Evolutionary conservation across 176 grass and related monocot species (phyloP).

Genomic region (Aegilops bicornis): DNA sequence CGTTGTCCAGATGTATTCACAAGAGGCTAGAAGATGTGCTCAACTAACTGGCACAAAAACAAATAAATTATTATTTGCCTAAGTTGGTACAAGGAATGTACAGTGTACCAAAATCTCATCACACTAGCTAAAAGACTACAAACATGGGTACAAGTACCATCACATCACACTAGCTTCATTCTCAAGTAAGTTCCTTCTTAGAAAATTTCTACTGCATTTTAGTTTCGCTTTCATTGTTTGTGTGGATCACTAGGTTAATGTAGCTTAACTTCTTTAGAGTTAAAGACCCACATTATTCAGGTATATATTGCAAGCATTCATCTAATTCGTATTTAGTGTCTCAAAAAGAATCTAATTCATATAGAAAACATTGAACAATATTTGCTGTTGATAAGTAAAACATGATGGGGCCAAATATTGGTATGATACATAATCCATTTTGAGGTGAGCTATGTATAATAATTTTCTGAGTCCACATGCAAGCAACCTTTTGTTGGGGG

Average conservation of each 20-base stretch:
- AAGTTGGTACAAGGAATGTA: too few species aligned
- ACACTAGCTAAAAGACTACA: too few species aligned
- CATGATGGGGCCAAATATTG: neutral
- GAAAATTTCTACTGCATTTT: conserved; percentile 6
- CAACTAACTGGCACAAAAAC: too few species aligned
- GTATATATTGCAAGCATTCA: neutral
- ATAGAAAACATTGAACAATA: neutral
- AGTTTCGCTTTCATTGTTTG: neutral
- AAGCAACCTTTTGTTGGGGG: neutral
- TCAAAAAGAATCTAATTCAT: neutral
- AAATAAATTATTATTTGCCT: too few species aligned
- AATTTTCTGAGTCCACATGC: neutral
- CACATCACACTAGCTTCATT: too few species aligned
- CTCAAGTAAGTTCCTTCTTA: conserved; percentile 29
- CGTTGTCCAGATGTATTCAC: too few species aligned
- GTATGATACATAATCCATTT: neutral
- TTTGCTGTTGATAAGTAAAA: conserved; percentile 14
- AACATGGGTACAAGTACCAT: too few species aligned
- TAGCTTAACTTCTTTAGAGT: conserved; percentile 3
- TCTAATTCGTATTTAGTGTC: neutral
- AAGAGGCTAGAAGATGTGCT: too few species aligned
- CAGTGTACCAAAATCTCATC: too few species aligned
- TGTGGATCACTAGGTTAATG: neutral
- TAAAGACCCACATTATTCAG: neutral
- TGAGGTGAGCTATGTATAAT: neutral